These are phyloP conservation scores for Magnaporthiopsis poae DNA, from an alignment of 2,329 filamentous ascomycete genomes.

Conservation along the genomic window DNA sequence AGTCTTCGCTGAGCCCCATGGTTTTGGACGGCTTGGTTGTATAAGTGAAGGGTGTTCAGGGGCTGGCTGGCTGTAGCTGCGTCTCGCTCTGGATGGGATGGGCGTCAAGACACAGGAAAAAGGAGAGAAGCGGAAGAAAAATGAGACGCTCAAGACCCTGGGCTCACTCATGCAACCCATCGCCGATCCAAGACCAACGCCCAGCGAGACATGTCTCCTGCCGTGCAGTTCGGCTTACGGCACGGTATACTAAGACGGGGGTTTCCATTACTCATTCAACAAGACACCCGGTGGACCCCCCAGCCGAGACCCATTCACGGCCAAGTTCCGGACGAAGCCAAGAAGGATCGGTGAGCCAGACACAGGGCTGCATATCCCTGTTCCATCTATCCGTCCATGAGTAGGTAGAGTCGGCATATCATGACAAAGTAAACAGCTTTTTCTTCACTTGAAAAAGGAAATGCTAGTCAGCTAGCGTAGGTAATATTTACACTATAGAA, in stretches of 20 bases:
- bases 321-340: neutral
- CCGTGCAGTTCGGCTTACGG: neutral
- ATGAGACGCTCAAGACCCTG: neutral
- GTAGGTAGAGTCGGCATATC: neutral
- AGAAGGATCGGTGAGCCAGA: neutral
- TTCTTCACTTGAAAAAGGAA: conserved; percentile 15
- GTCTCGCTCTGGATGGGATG: neutral
- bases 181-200: neutral
- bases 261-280: conserved; percentile 6
- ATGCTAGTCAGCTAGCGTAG: conserved; percentile 14
- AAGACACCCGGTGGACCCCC: neutral
- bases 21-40: neutral
- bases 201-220: neutral
- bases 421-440: neutral
- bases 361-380: neutral
- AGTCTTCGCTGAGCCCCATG: conserved; percentile 20
- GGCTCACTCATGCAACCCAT: neutral
- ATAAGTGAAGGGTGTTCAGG: no score
- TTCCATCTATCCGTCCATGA: neutral
- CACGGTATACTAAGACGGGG: neutral
- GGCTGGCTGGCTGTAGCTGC: neutral
- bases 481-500: conserved; percentile 21
- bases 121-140: neutral
- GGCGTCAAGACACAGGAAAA: neutral
- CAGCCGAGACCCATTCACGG: neutral